Evolutionary conservation across 2,329 filamentous ascomycete genomes (phyloP).

Genomic region (Phoma sp.): DNA sequence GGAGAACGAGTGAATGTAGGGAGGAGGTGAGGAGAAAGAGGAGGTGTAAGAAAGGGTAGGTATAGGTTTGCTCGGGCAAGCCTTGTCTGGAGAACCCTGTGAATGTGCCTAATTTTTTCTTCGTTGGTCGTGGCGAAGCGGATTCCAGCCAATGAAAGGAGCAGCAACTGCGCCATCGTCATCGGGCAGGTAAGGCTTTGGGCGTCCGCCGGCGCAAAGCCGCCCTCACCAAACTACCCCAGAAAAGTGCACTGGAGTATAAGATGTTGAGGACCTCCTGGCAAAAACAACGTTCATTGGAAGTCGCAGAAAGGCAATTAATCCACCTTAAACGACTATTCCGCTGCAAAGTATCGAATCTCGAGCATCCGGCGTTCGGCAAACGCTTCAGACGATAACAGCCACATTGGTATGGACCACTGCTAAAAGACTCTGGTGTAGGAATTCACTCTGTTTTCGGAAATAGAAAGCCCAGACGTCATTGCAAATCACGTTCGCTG

Average conservation of each 20-base stretch:
- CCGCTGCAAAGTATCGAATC: no score
- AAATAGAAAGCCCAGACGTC: not conserved
- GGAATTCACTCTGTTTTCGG: no score
- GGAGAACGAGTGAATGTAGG: conserved; percentile 18
- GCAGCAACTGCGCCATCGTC: conserved; percentile 19
- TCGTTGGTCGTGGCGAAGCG: conserved; percentile 28
- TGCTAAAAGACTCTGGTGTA: no score
- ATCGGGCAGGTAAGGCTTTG: conserved; percentile 30
- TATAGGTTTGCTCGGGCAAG: conserved; percentile 18
- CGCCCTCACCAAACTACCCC: not conserved
- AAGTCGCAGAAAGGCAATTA: no score
- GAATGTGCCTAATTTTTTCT: conserved; percentile 34
- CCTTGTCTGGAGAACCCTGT: conserved; percentile 21
- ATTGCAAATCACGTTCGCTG: not conserved
- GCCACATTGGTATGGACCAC: no score
- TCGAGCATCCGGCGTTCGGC: no score
- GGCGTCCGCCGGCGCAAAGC: conserved; percentile 8
- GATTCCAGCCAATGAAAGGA: conserved; percentile 29
- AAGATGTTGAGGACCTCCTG: not conserved
- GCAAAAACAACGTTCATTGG: no score
- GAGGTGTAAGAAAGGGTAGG: conserved; percentile 6
- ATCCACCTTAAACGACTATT: no score
- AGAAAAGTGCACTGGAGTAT: not conserved
- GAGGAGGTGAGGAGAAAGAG: conserved; percentile 14
- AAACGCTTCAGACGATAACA: no score